These are phyloP conservation scores for Penicillium salamii DNA, from an alignment of 495 filamentous ascomycete species.

Conservation along the genomic window DNA sequence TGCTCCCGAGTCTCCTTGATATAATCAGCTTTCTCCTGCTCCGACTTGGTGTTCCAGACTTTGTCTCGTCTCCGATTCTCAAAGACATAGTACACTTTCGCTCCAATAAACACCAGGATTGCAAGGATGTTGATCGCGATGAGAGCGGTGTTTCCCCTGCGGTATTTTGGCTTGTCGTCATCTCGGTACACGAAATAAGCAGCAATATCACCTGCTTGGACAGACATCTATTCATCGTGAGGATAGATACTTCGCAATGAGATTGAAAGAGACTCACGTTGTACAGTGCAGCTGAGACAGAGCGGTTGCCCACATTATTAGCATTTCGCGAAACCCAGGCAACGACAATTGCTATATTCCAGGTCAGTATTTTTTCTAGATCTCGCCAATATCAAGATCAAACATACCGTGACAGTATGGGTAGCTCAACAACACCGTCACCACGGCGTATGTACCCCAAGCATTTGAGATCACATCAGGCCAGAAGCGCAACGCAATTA, in stretches of 20 bases:
- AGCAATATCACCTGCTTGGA: constrained; percentile 49
- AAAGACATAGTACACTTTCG: constrained; percentile 35
- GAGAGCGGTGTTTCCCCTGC: constrained; percentile 48
- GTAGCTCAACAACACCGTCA: constrained; percentile 50
- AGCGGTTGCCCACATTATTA: constrained; percentile 60
- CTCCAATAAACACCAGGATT: constrained; percentile 25
- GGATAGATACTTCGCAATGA: too few species aligned
- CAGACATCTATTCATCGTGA: constrained; percentile 36
- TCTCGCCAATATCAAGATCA: too few species aligned
- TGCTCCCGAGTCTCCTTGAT: constrained; percentile 21
- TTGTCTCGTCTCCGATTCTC: constrained; percentile 26
- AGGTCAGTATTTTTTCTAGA: too few species aligned
- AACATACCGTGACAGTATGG: constrained; percentile 48
- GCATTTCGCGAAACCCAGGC: constrained; percentile 60
- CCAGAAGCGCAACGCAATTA: constrained; percentile 46
- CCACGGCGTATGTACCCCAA: constrained; percentile 51
- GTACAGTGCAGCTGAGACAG: constrained; percentile 56
- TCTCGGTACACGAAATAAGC: constrained; percentile 53
- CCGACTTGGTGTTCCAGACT: constrained; percentile 28
- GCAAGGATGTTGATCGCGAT: constrained; percentile 43
- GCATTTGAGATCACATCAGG: constrained; percentile 32
- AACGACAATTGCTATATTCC: constrained; percentile 51
- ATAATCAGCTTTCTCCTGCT: constrained; percentile 8
- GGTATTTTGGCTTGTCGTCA: constrained; percentile 51
- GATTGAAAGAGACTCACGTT: too few species aligned